Percentiles rank a stretch among this genome's conserved stretches.
Evolutionary conservation across 345 rosid species (phyloP).

Genomic region (Jatropha curcas): DNA sequence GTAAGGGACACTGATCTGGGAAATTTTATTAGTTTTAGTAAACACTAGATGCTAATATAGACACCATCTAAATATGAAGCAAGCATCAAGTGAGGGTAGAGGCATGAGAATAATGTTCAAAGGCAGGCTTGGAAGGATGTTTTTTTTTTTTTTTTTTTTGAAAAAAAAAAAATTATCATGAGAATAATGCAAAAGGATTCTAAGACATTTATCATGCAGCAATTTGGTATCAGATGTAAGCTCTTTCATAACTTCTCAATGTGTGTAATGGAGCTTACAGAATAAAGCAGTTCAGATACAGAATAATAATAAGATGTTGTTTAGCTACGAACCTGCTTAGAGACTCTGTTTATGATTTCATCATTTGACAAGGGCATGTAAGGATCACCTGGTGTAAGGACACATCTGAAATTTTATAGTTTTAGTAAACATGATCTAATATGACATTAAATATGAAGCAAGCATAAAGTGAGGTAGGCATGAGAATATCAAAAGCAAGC

Average conservation of each 20-base stretch:
- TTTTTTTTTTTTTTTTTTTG: too few relatives aligned
- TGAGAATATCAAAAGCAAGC: neutral
- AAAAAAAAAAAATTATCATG: neutral
- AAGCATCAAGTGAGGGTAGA: too few relatives aligned
- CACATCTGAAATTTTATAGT: constrained; percentile 58
- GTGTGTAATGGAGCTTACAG: neutral
- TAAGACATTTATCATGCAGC: neutral
- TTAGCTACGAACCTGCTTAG: constrained; percentile 65
- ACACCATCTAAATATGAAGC: too few relatives aligned
- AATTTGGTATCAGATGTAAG: neutral
- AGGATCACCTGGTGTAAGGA: constrained; percentile 93
- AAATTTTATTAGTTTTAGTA: too few relatives aligned
- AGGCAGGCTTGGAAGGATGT: too few relatives aligned
- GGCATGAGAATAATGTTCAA: too few relatives aligned
- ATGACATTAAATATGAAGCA: neutral
- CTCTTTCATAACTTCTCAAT: neutral
- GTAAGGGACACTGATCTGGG: too few relatives aligned
- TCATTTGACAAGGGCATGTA: constrained; percentile 88
- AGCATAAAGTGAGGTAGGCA: neutral
- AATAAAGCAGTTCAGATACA: neutral
- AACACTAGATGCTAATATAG: too few relatives aligned
- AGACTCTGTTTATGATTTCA: constrained; percentile 78
- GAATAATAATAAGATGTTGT: neutral
- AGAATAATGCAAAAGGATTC: neutral
- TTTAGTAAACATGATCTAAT: neutral